Base-by-base conservation (phyloP, 2,329 filamentous ascomycete species). In the Apiospora aurea region DNA sequence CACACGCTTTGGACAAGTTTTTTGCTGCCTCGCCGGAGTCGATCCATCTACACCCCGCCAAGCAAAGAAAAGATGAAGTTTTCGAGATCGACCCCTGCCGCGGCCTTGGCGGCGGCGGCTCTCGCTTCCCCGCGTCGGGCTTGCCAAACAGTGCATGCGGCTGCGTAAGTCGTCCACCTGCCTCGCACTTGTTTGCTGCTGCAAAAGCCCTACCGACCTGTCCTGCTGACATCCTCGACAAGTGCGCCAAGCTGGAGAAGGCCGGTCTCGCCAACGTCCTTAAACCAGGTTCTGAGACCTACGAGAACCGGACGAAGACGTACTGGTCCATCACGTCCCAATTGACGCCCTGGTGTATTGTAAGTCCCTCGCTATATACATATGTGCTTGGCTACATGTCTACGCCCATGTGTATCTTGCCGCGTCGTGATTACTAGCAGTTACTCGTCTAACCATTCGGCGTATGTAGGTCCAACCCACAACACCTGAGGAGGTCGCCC, bases 241-340 rank as follows among this genome's bases (percentile, higher is more conserved):
- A 68, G 66, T 68, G 66, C 41, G 18, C 24, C 21, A 41, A 41
- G 4, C 6, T 68, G 66, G 0, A 11, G 4, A 46, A 26, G 24
- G 66, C 66, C 43, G 66, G 41, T 7, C 21, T 46, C 18, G 41
- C 14, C 16, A 46, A 68, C 24, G 53, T 70, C 10, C 57, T 44
- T n/a, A 16, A 34, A 4, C 69, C 69, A 5, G 44, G 16, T n/a
- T 29, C n/a, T 16, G 41, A 21, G 18, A n/a, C 14, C 24, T 70
- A 70, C n/a, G 6, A 43, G 49, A 14, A 26, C 11, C 79, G 81
- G 6, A 76, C 82, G 57, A 73, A 76, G 29, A 77, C 71, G 11
- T 72, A 72, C 34, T 72, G 71, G 71, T 70, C 68, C 34, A 29
- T 72, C 44, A 72, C 68, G 4, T 67, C 68, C 16, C 71, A 72